Base-by-base conservation (phyloP, 257 asterid genomes). In the Penstemon newberryi region DNA sequence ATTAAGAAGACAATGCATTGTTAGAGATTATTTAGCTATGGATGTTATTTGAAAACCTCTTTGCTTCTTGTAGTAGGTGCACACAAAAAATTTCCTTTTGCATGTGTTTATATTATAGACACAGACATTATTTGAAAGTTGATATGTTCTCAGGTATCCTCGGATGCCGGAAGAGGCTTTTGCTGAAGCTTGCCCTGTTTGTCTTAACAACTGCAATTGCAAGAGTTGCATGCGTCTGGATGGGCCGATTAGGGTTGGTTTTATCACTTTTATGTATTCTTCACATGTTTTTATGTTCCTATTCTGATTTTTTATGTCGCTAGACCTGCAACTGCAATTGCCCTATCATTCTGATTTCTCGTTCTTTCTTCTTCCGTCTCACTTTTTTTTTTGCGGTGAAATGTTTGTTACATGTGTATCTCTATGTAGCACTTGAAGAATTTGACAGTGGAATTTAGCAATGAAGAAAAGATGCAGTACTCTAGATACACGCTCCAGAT, bases 141-240 rank as follows among this genome's bases (percentile, higher is more conserved):
- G 52, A 52, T 58, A 12, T 72, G 55, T 58, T 76, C 71, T 46
- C 78, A 89, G 99, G 99, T 93, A 93, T 69, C 97, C 99, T 46
- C 79, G 69, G 55, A 72, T 79, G 88, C 63, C 83, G 6, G 86
- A 87, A 80, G 91, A 82, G 83, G 90, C 65, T 73, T 87, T 93
- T 69, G 92, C 78, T 45, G 74, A 87, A 75, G 80, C 81, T 69
- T 93, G 99, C 75, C 99, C 99, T 51, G 88, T 85, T 73, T 93
- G 99, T 83, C 61, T 71, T 60, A 63, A 71, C 10, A 91, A 85
- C 75, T 94, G 97, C 85, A 94, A 94, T 73, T 93, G 99, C 88
- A 93, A 93, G 86, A 54, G 79, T 19, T 93, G 99, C 82, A 70
- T 93, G 89, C 78, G 95, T 46, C 66, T 90, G 83, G 84, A 84